These are phyloP conservation scores for Hortiboletus flavorubellus DNA, from an alignment of 768 basidiomycete genomes.

Conservation along the genomic window DNA sequence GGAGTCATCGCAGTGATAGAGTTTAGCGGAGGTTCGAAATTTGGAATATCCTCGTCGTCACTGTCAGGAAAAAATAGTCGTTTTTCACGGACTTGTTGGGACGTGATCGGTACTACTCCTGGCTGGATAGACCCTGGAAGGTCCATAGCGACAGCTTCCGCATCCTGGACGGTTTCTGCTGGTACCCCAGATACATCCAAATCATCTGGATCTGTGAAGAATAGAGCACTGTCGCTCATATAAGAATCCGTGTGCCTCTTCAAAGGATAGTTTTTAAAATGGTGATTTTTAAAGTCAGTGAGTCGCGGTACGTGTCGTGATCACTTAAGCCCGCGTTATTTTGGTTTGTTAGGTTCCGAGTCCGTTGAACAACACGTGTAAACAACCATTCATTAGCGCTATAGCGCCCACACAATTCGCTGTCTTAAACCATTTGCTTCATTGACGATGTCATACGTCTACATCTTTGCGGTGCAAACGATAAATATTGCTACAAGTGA, in stretches of 20 bases:
- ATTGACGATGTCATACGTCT: not conserved
- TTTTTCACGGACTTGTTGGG: conserved; percentile 22
- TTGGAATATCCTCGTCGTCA: conserved; percentile 39
- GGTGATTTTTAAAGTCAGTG: not conserved
- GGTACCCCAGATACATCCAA: conserved; percentile 32
- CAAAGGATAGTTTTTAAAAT: not conserved
- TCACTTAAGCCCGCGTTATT: conserved; percentile 20
- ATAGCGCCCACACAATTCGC: not conserved
- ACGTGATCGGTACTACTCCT: not conserved
- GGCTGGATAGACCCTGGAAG: not conserved
- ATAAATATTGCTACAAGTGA: not conserved
- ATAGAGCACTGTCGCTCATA: conserved; percentile 34
- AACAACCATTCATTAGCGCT: not conserved
- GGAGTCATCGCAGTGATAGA: conserved; percentile 12
- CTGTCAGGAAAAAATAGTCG: conserved; percentile 43
- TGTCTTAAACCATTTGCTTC: not conserved
- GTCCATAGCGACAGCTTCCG: conserved; percentile 1
- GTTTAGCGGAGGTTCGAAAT: conserved; percentile 4
- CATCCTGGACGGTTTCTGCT: conserved; percentile 1
- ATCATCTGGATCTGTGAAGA: conserved; percentile 60
- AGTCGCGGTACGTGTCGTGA: conserved; percentile 3
- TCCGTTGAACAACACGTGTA: not conserved
- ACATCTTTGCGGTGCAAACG: not conserved
- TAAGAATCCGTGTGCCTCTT: not conserved
- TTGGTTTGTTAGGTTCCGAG: conserved; percentile 20